phyloP scores from a whole-genome alignment of 169 alveolate genomes.

The Plasmodium fragile region DNA sequence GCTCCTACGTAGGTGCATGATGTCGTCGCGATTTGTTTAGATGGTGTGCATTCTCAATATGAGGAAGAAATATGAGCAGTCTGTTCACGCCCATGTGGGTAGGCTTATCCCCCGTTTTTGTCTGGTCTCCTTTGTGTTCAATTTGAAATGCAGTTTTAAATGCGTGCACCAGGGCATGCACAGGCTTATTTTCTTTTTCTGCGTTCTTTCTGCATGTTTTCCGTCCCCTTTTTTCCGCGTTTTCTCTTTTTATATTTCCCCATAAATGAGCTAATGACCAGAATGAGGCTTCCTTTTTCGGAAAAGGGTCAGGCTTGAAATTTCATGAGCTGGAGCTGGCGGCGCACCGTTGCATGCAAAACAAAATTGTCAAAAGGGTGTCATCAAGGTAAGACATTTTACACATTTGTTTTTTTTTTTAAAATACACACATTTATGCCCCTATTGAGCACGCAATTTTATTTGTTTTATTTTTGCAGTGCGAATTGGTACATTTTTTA shows the following conservation, averaged over 20 bases:
- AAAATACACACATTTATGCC: not conserved
- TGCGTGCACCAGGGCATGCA: not conserved
- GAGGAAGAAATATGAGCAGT: not conserved
- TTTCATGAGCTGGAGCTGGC: conserved; percentile 5
- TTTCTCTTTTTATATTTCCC: not conserved
- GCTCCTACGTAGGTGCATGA: not conserved
- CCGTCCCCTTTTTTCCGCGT: not conserved
- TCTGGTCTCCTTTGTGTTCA: not conserved
- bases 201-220: not conserved
- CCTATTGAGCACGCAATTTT: not conserved
- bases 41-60: not conserved
- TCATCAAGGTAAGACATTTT: not conserved
- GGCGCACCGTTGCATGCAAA: conserved; percentile 54
- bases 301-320: not conserved
- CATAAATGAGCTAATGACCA: not conserved
- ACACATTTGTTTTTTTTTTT: not conserved
- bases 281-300: not conserved
- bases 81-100: not conserved
- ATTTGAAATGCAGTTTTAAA: not conserved
- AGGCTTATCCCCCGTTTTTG: not conserved
- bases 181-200: not conserved
- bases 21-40: not conserved
- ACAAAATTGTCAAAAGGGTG: conserved; percentile 51
- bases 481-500: not conserved
- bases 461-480: not conserved